phyloP scores from a whole-genome alignment of 2,329 filamentous ascomycete species.

The Cephalotrichum gorgonifer region DNA sequence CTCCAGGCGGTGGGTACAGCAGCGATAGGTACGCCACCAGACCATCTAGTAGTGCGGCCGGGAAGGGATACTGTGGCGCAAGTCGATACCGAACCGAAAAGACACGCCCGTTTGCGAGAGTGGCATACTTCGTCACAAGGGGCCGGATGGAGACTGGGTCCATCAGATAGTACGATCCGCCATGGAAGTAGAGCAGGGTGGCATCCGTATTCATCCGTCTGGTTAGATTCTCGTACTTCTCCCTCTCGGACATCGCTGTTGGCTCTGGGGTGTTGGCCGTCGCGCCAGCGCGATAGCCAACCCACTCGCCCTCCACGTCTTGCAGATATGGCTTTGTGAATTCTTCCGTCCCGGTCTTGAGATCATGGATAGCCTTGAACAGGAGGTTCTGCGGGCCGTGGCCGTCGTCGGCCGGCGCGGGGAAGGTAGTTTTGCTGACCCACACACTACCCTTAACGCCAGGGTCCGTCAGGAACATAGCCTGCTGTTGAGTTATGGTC shows the following conservation, averaged over 20 bases:
- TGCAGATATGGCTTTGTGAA: slow-evolving; percentile 16
- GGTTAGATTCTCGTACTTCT: slow-evolving; percentile 58
- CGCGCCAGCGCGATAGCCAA: slow-evolving; percentile 52
- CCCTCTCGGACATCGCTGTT: slow-evolving; percentile 47
- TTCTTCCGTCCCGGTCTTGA: not conserved
- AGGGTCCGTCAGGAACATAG: slow-evolving; percentile 17
- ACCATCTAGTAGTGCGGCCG: slow-evolving; percentile 61
- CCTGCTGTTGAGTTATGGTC: slow-evolving; percentile 7
- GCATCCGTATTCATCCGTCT: slow-evolving; percentile 49
- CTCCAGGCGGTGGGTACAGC: slow-evolving; percentile 58
- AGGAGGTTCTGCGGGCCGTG: not conserved
- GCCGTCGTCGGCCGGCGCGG: slow-evolving; percentile 30
- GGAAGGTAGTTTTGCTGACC: slow-evolving; percentile 51
- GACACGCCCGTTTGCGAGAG: slow-evolving; percentile 54
- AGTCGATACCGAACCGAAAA: slow-evolving; percentile 67
- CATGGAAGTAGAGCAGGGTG: slow-evolving; percentile 66
- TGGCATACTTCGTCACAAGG: slow-evolving; percentile 49
- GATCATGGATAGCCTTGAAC: not conserved
- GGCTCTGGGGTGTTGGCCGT: slow-evolving; percentile 32
- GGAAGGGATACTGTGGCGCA: slow-evolving; percentile 65
- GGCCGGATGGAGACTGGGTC: slow-evolving; percentile 59
- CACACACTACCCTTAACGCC: slow-evolving; percentile 59
- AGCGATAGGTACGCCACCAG: slow-evolving; percentile 62
- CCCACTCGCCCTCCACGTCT: slow-evolving; percentile 64
- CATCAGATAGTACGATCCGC: slow-evolving; percentile 62